Conservation (phyloP, 495 filamentous ascomycete species). For the Hypoxylon trugodes region DNA sequence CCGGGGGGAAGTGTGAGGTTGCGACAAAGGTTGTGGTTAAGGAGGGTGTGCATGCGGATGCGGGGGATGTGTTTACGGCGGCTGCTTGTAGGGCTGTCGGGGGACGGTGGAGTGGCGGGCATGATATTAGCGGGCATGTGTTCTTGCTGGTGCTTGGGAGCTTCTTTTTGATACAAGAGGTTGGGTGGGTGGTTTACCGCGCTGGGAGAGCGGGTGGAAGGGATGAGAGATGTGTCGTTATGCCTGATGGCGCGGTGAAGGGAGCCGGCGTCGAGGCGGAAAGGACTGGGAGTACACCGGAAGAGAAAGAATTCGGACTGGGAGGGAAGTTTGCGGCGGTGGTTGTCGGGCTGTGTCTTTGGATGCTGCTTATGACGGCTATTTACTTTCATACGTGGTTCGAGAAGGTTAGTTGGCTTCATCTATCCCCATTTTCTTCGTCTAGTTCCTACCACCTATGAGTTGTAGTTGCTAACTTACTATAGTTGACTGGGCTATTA, state of each 20-base stretch:
- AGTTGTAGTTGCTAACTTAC: background rate
- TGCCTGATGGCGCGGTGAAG: conserved; percentile 67
- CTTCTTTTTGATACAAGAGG: conserved; percentile 80
- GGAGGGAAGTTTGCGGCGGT: conserved; percentile 59
- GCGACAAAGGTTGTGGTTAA: conserved; percentile 43
- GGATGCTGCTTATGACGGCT: conserved; percentile 98
- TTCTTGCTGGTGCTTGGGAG: conserved; percentile 89
- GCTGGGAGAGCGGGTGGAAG: conserved; percentile 37
- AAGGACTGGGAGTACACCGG: conserved; percentile 26
- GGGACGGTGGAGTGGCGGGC: conserved; percentile 85
- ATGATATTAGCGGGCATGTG: conserved; percentile 95
- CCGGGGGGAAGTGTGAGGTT: conserved; percentile 80
- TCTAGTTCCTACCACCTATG: conserved; percentile 1
- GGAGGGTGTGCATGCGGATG: conserved; percentile 40
- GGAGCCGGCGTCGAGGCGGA: conserved; percentile 53
- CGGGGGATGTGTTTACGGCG: conserved; percentile 68
- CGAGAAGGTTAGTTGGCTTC: conserved; percentile 76
- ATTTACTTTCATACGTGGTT: conserved; percentile 98
- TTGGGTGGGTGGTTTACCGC: conserved; percentile 66
- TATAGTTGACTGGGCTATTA: conserved; percentile 74
- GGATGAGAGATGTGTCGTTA: conserved; percentile 67
- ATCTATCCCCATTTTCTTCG: background rate
- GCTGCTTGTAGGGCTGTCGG: conserved; percentile 84
- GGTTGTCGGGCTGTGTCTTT: conserved; percentile 73
- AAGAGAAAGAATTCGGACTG: conserved; percentile 46